Evolutionary conservation across 495 filamentous ascomycete species (phyloP).

Genomic region (Parachaetomium inaequale): DNA sequence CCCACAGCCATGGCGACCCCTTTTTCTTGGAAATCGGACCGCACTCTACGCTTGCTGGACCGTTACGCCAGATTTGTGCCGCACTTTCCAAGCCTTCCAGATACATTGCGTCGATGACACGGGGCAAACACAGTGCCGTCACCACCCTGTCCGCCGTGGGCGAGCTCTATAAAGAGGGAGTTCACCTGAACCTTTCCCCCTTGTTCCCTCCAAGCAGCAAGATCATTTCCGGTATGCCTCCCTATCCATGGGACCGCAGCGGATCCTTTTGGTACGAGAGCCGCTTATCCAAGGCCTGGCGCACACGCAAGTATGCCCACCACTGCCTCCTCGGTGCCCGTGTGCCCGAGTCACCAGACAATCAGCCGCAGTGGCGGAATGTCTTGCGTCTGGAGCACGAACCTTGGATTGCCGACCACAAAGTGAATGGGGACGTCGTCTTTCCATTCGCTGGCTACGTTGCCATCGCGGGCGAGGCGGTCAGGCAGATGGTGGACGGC

Average conservation of each 20-base stretch:
- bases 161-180: conserved; percentile 34
- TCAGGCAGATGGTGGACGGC: conserved; percentile 37
- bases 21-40: neutral
- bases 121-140: conserved; percentile 26
- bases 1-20: neutral
- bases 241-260: conserved; percentile 42
- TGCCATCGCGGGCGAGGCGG: conserved; percentile 38
- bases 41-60: neutral
- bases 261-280: conserved; percentile 39
- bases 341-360: conserved; percentile 28
- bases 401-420: conserved; percentile 48
- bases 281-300: conserved; percentile 41
- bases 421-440: conserved; percentile 32
- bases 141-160: conserved; percentile 31
- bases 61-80: neutral
- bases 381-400: conserved; percentile 35
- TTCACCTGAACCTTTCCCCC: conserved; percentile 22
- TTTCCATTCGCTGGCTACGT: conserved; percentile 46
- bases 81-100: neutral
- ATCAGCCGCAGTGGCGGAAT: conserved; percentile 42
- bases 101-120: conserved; percentile 31
- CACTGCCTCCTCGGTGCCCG: conserved; percentile 48
- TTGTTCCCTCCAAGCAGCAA: conserved; percentile 12
- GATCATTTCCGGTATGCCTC: conserved; percentile 26
- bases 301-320: conserved; percentile 32